Evolutionary conservation across 768 basidiomycete genomes (phyloP), one percentile per base, ranked within the genome.

Genomic region (Pleurotus tuber-regium): DNA sequence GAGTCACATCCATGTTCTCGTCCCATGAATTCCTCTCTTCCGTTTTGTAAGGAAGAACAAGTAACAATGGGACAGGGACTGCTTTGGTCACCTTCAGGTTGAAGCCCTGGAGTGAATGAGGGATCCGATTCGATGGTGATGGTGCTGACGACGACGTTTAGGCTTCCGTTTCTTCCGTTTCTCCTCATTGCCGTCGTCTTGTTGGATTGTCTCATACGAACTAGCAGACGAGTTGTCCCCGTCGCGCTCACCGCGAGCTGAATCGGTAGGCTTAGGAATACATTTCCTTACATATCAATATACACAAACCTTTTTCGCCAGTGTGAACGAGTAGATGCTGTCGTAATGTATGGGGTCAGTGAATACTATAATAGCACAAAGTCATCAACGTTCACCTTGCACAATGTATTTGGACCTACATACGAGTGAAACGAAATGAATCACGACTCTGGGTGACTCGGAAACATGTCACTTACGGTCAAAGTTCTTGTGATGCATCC

Each of bases 271-370:
- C 53, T 83, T 82, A 53, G 80, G 73, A 49, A 80, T 75, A 65
- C 87, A 89, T 51, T 82, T 77, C 51, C 80, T 79, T 58, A 82
- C 80, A 70, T 91, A 89, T n/a, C n/a, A n/a, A n/a, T n/a, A n/a
- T n/a, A n/a, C n/a, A 0, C 76, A 54, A 47, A 87, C 88, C 85
- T 75, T 88, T 88, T 71, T 89, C 87, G 54, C 88, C 88, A 10
- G 88, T 91, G 66, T 91, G 88, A 44, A 91, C 88, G 50, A 89
- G 83, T 35, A 91, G 72, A 67, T 91, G 88, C 87, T 90, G n/a
- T n/a, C n/a, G n/a, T n/a, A n/a, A n/a, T n/a, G n/a, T n/a, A n/a
- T n/a, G n/a, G n/a, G n/a, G n/a, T n/a, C n/a, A n/a, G n/a, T n/a
- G n/a, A n/a, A n/a, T n/a, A n/a, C n/a, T n/a, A n/a, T n/a, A n/a